Evolutionary conservation across 2,329 filamentous ascomycete genomes (phyloP).

Genomic region (Sphaerostilbella broomeana): DNA sequence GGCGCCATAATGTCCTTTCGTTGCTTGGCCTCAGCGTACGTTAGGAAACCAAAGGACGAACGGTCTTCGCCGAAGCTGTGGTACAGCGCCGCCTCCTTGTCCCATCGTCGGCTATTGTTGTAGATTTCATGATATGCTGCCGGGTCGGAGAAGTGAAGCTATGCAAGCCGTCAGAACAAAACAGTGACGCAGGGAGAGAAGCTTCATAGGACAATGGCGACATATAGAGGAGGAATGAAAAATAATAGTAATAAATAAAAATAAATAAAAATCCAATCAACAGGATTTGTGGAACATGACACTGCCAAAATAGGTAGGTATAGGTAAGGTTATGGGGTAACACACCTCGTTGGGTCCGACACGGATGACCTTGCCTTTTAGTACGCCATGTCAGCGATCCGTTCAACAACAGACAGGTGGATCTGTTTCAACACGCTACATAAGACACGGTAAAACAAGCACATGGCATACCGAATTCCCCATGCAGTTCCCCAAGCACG

Average conservation of each 20-base stretch:
- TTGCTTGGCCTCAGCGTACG: background rate
- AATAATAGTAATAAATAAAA: background rate
- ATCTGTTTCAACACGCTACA: too few species aligned
- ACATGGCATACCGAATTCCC: background rate
- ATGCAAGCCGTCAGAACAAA: background rate
- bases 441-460: too few species aligned
- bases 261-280: background rate
- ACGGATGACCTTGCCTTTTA: background rate
- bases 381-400: too few species aligned
- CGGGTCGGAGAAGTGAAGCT: slow-evolving; percentile 1
- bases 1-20: slow-evolving; percentile 1
- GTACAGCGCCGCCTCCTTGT: slow-evolving; percentile 1
- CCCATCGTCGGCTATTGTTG: background rate
- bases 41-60: slow-evolving; percentile 1
- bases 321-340: too few species aligned
- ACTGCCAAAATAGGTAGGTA: too few species aligned
- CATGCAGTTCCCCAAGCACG: background rate
- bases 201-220: background rate
- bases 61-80: slow-evolving; percentile 1
- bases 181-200: too few species aligned
- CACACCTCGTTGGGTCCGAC: slow-evolving; percentile 2
- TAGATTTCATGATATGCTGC: background rate
- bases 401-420: too few species aligned
- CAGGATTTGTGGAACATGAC: background rate
- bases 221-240: background rate